Base-by-base conservation (phyloP, 2,329 filamentous ascomycete species). In the Nannizziopsis barbatae region DNA sequence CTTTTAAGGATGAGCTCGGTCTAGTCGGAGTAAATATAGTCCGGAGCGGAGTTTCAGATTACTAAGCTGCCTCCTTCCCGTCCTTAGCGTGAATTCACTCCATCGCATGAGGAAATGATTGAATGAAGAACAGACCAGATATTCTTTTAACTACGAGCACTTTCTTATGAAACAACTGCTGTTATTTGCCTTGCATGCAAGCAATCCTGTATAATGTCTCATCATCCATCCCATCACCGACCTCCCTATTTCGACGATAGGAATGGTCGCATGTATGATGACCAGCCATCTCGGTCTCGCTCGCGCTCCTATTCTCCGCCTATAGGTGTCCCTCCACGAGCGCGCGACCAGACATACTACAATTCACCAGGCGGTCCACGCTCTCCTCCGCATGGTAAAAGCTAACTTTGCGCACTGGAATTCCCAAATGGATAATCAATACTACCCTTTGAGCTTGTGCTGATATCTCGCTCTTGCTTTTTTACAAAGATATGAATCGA, bases 191-290 rank as follows among this genome's bases (percentile, higher is more conserved):
- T 12, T 14, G 7, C 17, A 8, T 45, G 35, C 43, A 38, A 7
- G 39, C 39, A 27, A 31, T 39, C 6, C 7, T 12, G 3, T 10
- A 53, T 45, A 40, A 65, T 65, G 62, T 58, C 59, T 51, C 56
- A 58, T 52, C 51, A 57, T 20, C 55, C 56, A 44, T 52, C 59
- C 42, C 58, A 49, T 2, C 44, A 57, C n/a, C 51, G 62, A 43
- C 56, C 56, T 0, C 59, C 59, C 38, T 57, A 58, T 43, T 55
- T 57, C 43, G 58, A 56, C 46, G 63, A 70, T 48, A 60, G 63
- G 46, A 67, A 71, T 44, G 67, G 65, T 42, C 61, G 62, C 44
- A 70, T 72, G 64, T 72, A 72, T 55, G 69, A 72, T 55, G 71
- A 73, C 52, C 63, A 59, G 47, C 43, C 52, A 2, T 62, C 65